These are phyloP conservation scores for Globisporangium recalcitrans DNA, from an alignment of 352 stramenopile species.

Conservation along the genomic window DNA sequence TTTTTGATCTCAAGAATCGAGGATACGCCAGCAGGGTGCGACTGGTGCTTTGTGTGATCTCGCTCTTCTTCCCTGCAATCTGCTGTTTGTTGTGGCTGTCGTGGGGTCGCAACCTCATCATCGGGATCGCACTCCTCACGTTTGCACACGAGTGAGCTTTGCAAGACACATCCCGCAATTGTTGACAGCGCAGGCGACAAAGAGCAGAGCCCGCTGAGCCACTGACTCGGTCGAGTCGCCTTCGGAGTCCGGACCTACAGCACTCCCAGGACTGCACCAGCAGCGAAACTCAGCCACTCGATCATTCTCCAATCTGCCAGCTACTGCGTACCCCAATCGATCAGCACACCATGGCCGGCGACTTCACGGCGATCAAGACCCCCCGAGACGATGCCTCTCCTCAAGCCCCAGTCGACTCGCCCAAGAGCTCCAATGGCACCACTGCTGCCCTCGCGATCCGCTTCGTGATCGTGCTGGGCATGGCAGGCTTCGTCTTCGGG, in stretches of 20 bases:
- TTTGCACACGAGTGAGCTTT: too few relatives aligned
- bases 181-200: background rate
- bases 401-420: background rate
- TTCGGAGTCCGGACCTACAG: too few relatives aligned
- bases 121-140: background rate
- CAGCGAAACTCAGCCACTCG: background rate
- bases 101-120: background rate
- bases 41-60: background rate
- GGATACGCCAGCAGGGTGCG: too few relatives aligned
- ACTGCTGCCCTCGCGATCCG: conserved; percentile 25
- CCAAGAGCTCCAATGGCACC: background rate
- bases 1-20: too few relatives aligned
- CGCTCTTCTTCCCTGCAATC: background rate
- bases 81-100: background rate
- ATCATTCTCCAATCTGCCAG: conserved; percentile 3
- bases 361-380: conserved; percentile 10
- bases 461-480: conserved; percentile 28
- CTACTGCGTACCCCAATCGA: background rate
- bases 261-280: too few relatives aligned
- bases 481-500: conserved; percentile 49
- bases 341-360: background rate
- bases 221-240: background rate
- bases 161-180: background rate
- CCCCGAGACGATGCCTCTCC: background rate
- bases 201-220: background rate